Conservation (phyloP, 208 protist species). For the Borovskyia barvae region DNA sequence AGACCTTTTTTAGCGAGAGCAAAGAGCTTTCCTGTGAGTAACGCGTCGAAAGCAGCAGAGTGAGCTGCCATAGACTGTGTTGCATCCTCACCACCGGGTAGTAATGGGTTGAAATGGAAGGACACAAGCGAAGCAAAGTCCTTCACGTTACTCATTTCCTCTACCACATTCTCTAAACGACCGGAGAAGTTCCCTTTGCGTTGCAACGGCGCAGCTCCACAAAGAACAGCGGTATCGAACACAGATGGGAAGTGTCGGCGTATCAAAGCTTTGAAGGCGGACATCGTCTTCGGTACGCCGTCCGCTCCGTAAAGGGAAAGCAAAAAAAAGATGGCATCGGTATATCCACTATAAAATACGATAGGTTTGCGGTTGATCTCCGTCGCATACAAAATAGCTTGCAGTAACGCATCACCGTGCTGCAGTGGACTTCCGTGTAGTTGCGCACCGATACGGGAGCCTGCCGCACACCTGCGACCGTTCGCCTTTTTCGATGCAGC, state of each 20-base stretch:
- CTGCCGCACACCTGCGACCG: neutral
- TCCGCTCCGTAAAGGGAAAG: constrained; percentile 24
- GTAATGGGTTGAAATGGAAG: constrained; percentile 11
- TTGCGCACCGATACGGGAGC: neutral
- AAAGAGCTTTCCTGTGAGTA: constrained; percentile 60
- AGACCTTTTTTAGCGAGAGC: constrained; percentile 30
- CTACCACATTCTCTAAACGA: constrained; percentile 32
- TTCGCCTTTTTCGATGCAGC: neutral
- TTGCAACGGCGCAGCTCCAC: constrained; percentile 37
- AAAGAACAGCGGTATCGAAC: constrained; percentile 66
- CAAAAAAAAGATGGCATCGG: constrained; percentile 62
- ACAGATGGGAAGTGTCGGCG: constrained; percentile 48
- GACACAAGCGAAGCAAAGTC: constrained; percentile 1
- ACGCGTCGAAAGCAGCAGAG: constrained; percentile 54
- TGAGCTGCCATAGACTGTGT: constrained; percentile 9
- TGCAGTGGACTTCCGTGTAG: constrained; percentile 41
- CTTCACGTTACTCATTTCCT: constrained; percentile 21
- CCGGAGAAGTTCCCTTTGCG: constrained; percentile 37
- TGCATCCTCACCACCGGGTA: constrained; percentile 7
- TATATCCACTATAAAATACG: constrained; percentile 62
- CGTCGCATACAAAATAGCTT: constrained; percentile 37
- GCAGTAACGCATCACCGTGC: constrained; percentile 40
- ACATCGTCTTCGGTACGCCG: constrained; percentile 22
- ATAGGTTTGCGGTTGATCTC: constrained; percentile 37
- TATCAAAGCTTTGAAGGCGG: constrained; percentile 45